These are phyloP conservation scores for Oryza glumipatula DNA, from an alignment of 176 grass and related monocot species.

Conservation along the genomic window DNA sequence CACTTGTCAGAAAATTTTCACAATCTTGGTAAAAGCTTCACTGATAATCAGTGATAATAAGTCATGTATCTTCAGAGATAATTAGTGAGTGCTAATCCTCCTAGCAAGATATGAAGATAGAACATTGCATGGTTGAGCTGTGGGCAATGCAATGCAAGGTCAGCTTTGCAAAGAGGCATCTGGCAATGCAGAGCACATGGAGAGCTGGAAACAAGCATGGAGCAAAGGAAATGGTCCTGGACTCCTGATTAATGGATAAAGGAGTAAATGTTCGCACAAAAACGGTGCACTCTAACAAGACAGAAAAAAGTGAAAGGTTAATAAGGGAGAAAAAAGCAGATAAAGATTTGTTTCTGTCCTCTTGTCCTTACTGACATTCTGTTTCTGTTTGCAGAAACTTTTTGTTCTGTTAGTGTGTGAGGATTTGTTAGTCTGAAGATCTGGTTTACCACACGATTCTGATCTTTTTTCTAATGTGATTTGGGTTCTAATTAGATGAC, in stretches of 20 bases:
- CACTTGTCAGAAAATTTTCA: background rate
- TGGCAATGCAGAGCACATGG: background rate
- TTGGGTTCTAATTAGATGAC: background rate
- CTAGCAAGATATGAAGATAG: background rate
- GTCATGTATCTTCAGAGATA: background rate
- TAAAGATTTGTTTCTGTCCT: slow-evolving; percentile 14
- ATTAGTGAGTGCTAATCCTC: background rate
- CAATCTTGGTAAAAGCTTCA: background rate
- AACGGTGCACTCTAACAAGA: background rate
- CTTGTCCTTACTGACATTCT: background rate
- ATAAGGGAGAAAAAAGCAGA: background rate
- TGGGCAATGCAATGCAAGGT: slow-evolving; percentile 15
- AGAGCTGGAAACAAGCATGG: background rate
- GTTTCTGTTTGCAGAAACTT: background rate
- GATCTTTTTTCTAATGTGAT: background rate
- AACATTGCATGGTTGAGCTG: background rate
- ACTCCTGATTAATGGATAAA: slow-evolving; percentile 10
- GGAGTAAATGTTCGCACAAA: background rate
- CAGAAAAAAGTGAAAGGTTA: background rate
- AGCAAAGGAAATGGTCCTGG: background rate
- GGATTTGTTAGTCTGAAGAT: background rate
- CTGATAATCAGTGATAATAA: background rate
- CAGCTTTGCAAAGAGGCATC: background rate
- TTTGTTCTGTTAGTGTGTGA: background rate
- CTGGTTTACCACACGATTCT: background rate